Evolutionary conservation across 179 eudicot genomes (phyloP).

Genomic region (Pouteria campechiana): DNA sequence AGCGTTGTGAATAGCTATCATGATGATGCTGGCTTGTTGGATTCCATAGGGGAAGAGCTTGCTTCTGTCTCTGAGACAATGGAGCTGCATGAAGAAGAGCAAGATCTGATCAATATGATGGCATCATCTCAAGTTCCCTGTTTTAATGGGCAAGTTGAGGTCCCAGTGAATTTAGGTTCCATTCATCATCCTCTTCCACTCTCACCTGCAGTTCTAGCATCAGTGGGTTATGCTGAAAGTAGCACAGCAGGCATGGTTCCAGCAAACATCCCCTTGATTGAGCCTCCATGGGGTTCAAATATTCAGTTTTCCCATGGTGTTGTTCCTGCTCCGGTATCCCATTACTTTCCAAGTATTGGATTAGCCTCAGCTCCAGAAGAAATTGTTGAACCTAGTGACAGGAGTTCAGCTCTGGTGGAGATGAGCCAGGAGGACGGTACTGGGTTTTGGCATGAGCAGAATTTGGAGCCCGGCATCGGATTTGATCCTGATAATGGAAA

Average conservation of each 20-base stretch:
- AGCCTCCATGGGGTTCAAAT: slow-evolving; percentile 45
- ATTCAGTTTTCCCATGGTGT: slow-evolving; percentile 64
- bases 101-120: slow-evolving; percentile 76
- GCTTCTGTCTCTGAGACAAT: slow-evolving; percentile 28
- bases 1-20: slow-evolving; percentile 18
- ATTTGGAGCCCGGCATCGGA: slow-evolving; percentile 23
- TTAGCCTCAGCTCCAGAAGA: slow-evolving; percentile 29
- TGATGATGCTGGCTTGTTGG: slow-evolving; percentile 21
- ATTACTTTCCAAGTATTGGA: slow-evolving; percentile 41
- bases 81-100: slow-evolving; percentile 70
- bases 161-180: slow-evolving; percentile 50
- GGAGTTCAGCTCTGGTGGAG: slow-evolving; percentile 23
- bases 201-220: slow-evolving; percentile 53
- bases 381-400: slow-evolving; percentile 21
- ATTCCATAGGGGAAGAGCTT: slow-evolving; percentile 25
- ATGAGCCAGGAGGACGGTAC: slow-evolving; percentile 25
- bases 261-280: slow-evolving; percentile 36
- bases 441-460: slow-evolving; percentile 49
- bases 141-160: slow-evolving; percentile 41
- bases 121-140: slow-evolving; percentile 39
- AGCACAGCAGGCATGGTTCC: slow-evolving; percentile 47
- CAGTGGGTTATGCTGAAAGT: slow-evolving; percentile 54
- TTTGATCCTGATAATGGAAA: slow-evolving; percentile 31
- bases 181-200: slow-evolving; percentile 49
- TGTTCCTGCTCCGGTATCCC: slow-evolving; percentile 39